Evolutionary conservation across 2,329 filamentous ascomycete genomes (phyloP).

Genomic region (Albifimbria verrucaria): DNA sequence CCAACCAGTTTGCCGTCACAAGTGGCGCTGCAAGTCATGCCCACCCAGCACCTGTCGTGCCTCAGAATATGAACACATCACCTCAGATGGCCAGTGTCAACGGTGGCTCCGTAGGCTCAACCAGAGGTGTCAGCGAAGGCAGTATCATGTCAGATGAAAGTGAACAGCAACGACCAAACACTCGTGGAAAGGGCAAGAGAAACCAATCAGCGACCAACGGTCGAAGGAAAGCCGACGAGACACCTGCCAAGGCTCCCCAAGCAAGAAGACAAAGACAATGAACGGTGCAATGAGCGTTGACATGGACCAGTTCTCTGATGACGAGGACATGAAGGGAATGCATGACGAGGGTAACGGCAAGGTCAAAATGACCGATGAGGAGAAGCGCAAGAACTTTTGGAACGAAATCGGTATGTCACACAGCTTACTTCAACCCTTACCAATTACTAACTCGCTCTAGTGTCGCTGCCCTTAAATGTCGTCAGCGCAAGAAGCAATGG

Average conservation of each 20-base stretch:
- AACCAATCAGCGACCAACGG: slow-evolving; percentile 55
- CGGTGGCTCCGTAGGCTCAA: slow-evolving; percentile 40
- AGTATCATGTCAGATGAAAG: slow-evolving; percentile 72
- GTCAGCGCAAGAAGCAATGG: slow-evolving; percentile 99
- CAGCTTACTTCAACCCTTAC: neutral
- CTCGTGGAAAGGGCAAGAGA: slow-evolving; percentile 69
- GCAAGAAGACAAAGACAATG: slow-evolving; percentile 66
- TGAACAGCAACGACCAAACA: slow-evolving; percentile 62
- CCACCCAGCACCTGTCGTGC: slow-evolving; percentile 38
- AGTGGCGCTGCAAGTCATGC: slow-evolving; percentile 47
- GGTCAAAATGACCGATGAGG: slow-evolving; percentile 92
- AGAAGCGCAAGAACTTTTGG: slow-evolving; percentile 98
- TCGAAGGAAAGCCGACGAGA: slow-evolving; percentile 74
- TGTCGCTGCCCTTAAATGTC: slow-evolving; percentile 93
- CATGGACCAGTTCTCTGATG: slow-evolving; percentile 43
- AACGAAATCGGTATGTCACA: slow-evolving; percentile 79
- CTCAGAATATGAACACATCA: slow-evolving; percentile 38
- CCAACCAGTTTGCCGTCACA: slow-evolving; percentile 42
- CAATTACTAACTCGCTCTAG: slow-evolving; percentile 41
- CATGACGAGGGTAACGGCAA: slow-evolving; percentile 58
- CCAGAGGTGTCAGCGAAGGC: slow-evolving; percentile 62
- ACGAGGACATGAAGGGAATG: slow-evolving; percentile 46
- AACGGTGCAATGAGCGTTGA: slow-evolving; percentile 5
- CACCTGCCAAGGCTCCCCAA: slow-evolving; percentile 58
- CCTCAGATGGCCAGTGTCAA: slow-evolving; percentile 51